Evolutionary conservation across 2,329 filamentous ascomycete genomes (phyloP).

Genomic region (Phaeophleospora eucalypticola): DNA sequence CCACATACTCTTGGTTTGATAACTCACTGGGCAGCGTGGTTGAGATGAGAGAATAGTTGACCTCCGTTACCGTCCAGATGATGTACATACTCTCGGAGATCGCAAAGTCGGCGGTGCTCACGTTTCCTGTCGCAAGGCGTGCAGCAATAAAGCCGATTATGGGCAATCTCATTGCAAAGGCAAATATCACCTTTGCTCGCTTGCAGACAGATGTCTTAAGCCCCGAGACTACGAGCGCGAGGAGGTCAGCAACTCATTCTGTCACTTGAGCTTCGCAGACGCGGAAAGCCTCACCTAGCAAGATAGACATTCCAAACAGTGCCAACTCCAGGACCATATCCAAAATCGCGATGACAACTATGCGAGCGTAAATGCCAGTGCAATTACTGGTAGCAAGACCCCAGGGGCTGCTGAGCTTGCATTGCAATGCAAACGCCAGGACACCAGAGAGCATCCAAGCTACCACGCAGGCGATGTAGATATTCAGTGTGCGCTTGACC

Average conservation of each 20-base stretch:
- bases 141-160: conserved; percentile 13
- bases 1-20: no score
- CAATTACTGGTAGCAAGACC: conserved; percentile 2
- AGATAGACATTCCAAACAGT: conserved; percentile 9
- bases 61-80: conserved; percentile 16
- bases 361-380: conserved; percentile 6
- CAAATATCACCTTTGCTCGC: conserved; percentile 13
- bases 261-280: no score
- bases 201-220: conserved; percentile 12
- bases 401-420: conserved; percentile 14
- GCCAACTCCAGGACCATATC: conserved; percentile 14
- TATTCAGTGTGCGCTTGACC: conserved; percentile 7
- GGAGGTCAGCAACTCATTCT: no score
- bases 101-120: conserved; percentile 7
- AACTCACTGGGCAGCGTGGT: conserved; percentile 6
- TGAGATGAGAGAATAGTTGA: conserved; percentile 17
- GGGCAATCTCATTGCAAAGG: conserved; percentile 15
- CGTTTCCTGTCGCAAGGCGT: conserved; percentile 11
- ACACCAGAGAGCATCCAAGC: conserved; percentile 14
- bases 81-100: conserved; percentile 11
- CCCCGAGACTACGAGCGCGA: no score
- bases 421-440: conserved; percentile 17
- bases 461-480: conserved; percentile 7
- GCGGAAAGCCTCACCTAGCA: conserved; percentile 7
- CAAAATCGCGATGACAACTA: conserved; percentile 8